phyloP scores from a whole-genome alignment of 1,284 basidiomycete species.

The Psilocybe mexicana region DNA sequence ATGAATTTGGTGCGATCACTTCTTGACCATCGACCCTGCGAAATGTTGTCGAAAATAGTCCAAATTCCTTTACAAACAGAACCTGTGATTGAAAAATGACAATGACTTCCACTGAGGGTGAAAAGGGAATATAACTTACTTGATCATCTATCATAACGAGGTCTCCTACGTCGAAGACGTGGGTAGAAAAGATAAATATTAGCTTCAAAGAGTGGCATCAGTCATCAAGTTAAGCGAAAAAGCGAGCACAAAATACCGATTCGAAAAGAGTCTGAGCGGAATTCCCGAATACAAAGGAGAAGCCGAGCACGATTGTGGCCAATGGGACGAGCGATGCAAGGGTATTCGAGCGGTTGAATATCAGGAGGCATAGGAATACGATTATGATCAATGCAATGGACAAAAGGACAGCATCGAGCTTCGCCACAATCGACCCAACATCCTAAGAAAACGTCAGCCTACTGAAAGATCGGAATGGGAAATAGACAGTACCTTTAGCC shows the following conservation, averaged over 20 bases:
- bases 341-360: conserved; percentile 74
- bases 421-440: conserved; percentile 70
- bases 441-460: conserved; percentile 42
- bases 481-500: conserved; percentile 57
- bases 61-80: conserved; percentile 74
- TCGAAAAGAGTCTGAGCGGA: conserved; percentile 83
- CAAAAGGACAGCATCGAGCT: conserved; percentile 74
- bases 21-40: conserved; percentile 78
- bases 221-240: background rate
- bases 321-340: conserved; percentile 80
- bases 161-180: conserved; percentile 79
- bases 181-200: conserved; percentile 84
- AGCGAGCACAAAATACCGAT: conserved; percentile 47
- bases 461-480: background rate
- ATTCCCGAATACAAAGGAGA: conserved; percentile 82
- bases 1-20: conserved; percentile 77
- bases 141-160: conserved; percentile 78
- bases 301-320: conserved; percentile 78
- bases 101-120: background rate
- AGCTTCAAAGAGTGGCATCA: conserved; percentile 38
- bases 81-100: conserved; percentile 33
- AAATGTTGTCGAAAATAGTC: conserved; percentile 81
- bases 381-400: conserved; percentile 60
- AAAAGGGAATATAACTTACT: conserved; percentile 29
- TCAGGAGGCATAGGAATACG: conserved; percentile 75